Base-by-base conservation (phyloP, 305 asterid species). In the Withania somnifera region DNA sequence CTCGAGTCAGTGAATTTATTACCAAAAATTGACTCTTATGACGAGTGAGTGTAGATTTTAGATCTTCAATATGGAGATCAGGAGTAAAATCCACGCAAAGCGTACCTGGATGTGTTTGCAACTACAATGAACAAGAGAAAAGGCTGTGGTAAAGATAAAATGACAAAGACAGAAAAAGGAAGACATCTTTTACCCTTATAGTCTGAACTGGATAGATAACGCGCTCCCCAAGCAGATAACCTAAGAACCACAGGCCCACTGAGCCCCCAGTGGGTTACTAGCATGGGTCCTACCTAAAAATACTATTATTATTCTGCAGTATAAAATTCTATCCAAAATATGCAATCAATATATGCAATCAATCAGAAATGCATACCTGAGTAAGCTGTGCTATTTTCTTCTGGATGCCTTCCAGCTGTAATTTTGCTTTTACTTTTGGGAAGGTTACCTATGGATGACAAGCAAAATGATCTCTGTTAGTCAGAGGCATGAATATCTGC, bases 221-320 rank as follows among this genome's bases (percentile, higher is more conserved):
- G 97, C 24, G 99, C 99, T 67, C 97, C 98, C 99, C 99, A 95
- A 82, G 99, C 97, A 81, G 99, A 95, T 82, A 95, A 82, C 52
- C 94, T 92, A 80, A 95, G 97, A 89, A 95, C 90, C 84, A 90
- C 97, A 4, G 99, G 99, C 85, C 99, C 99, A 82, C 97, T 95
- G 82, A 95, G 95, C 68, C 98, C 98, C 99, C 99, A 95, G 54
- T 95, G 98, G 56, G 99, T 95, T 38, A 94, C 96, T 88, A 95
- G 83, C 96, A 95, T 86, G 51, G 99, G 93, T 58, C 99, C 99
- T 84, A 92, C 92, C 98, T 95, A 86, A 81, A 80, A 79, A 60
- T 77, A 86, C 83, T 14, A 83, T 81, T 42, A 83, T 58, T 83
- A 79, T 87, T 81, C 85, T 83, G 82, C 82, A 53, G 52, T 42